Percentiles rank a stretch among this genome's conserved stretches.
Evolutionary conservation across 805 yeast genomes (phyloP).

Genomic region (Kodamaea sagamina): DNA sequence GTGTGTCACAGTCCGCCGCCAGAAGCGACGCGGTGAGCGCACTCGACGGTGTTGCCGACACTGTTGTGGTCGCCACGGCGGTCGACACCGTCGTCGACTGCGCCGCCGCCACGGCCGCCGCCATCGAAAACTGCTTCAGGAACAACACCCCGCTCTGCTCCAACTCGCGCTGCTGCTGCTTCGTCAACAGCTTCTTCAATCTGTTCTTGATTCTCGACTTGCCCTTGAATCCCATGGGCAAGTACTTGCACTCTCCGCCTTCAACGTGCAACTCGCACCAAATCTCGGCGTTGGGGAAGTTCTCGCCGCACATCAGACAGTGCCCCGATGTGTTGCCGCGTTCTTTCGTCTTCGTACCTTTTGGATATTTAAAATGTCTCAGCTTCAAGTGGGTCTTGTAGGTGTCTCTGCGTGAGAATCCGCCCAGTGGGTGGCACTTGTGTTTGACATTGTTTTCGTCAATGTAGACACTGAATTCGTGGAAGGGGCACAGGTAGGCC

Average conservation of each 20-base stretch:
- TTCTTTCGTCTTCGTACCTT: slow-evolving; percentile 51
- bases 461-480: slow-evolving; percentile 35
- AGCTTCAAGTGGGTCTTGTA: slow-evolving; percentile 59
- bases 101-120: slow-evolving; percentile 20
- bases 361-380: slow-evolving; percentile 57
- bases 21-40: background rate
- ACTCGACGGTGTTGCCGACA: slow-evolving; percentile 1
- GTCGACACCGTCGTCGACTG: slow-evolving; percentile 13
- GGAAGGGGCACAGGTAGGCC: slow-evolving; percentile 60
- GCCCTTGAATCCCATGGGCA: slow-evolving; percentile 47
- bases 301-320: slow-evolving; percentile 57
- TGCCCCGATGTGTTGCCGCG: slow-evolving; percentile 46
- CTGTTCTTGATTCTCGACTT: slow-evolving; percentile 46
- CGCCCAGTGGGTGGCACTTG: slow-evolving; percentile 59
- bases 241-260: slow-evolving; percentile 48
- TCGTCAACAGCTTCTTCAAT: slow-evolving; percentile 39
- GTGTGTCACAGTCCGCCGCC: slow-evolving; percentile 5
- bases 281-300: slow-evolving; percentile 48
- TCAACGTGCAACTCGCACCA: slow-evolving; percentile 56
- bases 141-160: slow-evolving; percentile 16
- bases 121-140: slow-evolving; percentile 15
- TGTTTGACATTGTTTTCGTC: slow-evolving; percentile 44
- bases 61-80: no score
- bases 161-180: slow-evolving; percentile 20
- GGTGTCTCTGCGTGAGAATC: slow-evolving; percentile 60